These are phyloP conservation scores for Colletotrichum abscissum DNA, from an alignment of 2,329 filamentous ascomycete genomes.

Conservation along the genomic window DNA sequence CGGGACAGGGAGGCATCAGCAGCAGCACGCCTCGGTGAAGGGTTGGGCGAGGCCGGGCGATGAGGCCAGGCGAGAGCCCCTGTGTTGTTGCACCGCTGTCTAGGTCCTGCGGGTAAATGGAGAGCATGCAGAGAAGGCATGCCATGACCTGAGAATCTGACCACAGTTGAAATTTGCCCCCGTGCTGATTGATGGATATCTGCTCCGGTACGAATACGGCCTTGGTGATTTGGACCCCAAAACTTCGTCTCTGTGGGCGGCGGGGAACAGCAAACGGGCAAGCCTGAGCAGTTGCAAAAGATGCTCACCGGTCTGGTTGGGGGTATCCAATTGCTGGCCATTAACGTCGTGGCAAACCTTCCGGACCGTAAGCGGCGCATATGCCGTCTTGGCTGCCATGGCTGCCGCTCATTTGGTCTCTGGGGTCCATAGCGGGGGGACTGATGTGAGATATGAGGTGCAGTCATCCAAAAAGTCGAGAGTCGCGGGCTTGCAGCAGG, in stretches of 20 bases:
- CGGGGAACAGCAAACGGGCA: background rate
- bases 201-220: background rate
- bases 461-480: background rate
- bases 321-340: background rate
- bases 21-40: slow-evolving; percentile 17
- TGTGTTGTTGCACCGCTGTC: background rate
- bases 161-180: background rate
- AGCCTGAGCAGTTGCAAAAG: background rate
- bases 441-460: slow-evolving; percentile 22
- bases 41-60: background rate
- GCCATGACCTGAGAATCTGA: slow-evolving; percentile 12
- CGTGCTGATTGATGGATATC: background rate
- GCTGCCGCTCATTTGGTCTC: slow-evolving; percentile 12
- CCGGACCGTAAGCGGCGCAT: slow-evolving; percentile 12
- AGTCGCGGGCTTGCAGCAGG: background rate
- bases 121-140: too few species aligned
- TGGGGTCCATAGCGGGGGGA: slow-evolving; percentile 1
- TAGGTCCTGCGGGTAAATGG: background rate
- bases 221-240: background rate
- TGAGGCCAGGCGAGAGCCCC: background rate
- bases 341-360: background rate
- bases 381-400: slow-evolving; percentile 23
- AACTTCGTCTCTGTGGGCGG: background rate
- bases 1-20: slow-evolving; percentile 7
- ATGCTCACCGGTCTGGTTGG: background rate